Percentiles rank a stretch among this genome's conserved stretches.
phyloP scores from a whole-genome alignment of 495 filamentous ascomycete genomes.

The Tuber melanosporum region DNA sequence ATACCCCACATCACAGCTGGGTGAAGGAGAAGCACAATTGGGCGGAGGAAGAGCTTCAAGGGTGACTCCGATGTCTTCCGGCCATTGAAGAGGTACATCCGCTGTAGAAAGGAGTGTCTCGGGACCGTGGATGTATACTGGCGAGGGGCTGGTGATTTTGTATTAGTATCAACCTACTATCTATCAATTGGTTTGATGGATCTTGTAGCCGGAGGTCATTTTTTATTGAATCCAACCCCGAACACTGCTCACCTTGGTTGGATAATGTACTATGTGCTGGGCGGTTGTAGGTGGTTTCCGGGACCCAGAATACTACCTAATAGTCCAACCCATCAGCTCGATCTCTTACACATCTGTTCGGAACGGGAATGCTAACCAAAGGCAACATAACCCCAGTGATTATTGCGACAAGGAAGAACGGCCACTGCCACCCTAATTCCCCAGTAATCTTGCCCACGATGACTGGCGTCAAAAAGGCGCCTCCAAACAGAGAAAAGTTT shows the following conservation, averaged over 20 bases:
- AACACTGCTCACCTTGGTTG: neutral
- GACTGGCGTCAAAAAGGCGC: slow-evolving; percentile 86
- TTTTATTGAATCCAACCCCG: neutral
- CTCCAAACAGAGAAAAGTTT: slow-evolving; percentile 83
- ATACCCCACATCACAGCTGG: slow-evolving; percentile 85
- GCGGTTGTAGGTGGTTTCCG: slow-evolving; percentile 74
- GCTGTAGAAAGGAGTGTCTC: slow-evolving; percentile 19
- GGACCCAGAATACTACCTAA: slow-evolving; percentile 63
- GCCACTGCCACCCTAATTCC: slow-evolving; percentile 69
- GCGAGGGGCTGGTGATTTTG: neutral
- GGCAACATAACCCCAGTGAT: slow-evolving; percentile 60
- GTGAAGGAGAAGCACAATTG: slow-evolving; percentile 61
- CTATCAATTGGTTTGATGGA: neutral
- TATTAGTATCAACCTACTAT: neutral
- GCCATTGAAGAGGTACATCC: slow-evolving; percentile 67
- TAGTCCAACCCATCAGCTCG: slow-evolving; percentile 19
- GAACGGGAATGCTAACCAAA: slow-evolving; percentile 44
- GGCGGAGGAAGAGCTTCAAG: slow-evolving; percentile 62
- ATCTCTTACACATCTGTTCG: neutral
- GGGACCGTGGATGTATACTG: no score
- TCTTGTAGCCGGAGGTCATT: neutral
- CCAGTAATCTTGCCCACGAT: slow-evolving; percentile 78
- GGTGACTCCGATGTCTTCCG: slow-evolving; percentile 62
- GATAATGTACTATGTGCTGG: slow-evolving; percentile 13
- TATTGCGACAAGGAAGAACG: slow-evolving; percentile 68